Conservation (phyloP, 352 stramenopile genomes). For the Phytophthora crassamura region DNA sequence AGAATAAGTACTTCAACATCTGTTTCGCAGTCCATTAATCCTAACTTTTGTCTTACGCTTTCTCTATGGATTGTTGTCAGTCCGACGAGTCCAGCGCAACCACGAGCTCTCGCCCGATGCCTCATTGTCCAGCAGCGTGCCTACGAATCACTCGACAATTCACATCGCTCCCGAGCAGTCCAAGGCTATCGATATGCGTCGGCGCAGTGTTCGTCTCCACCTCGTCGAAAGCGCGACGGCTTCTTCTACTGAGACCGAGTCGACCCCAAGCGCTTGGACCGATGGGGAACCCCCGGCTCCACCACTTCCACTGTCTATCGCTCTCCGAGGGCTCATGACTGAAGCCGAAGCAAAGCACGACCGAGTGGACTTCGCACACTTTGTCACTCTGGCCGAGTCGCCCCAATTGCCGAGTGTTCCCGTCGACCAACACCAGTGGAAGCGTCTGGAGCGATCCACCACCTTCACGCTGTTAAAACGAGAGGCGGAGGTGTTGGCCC, state of each 20-base stretch:
- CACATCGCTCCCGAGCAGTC: background rate
- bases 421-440: slow-evolving; percentile 27
- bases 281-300: slow-evolving; percentile 23
- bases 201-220: slow-evolving; percentile 18
- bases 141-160: slow-evolving; percentile 17
- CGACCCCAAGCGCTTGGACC: slow-evolving; percentile 18
- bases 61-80: too few species aligned
- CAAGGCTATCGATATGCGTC: background rate
- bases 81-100: too few species aligned
- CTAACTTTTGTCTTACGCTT: too few species aligned
- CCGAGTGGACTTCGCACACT: slow-evolving; percentile 22
- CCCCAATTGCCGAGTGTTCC: slow-evolving; percentile 12
- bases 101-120: too few species aligned
- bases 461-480: slow-evolving; percentile 35
- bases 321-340: slow-evolving; percentile 19
- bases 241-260: slow-evolving; percentile 13
- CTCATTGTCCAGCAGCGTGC: too few species aligned
- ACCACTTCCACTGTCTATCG: slow-evolving; percentile 21
- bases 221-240: slow-evolving; percentile 8
- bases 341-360: slow-evolving; percentile 28
- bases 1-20: too few species aligned
- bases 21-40: too few species aligned
- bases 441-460: slow-evolving; percentile 23
- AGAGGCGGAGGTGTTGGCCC: slow-evolving; percentile 33
- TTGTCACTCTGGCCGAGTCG: slow-evolving; percentile 26